A percentile compares a stretch with the other conserved stretches of the same genome.
Conservation (phyloP, 139 green algal species). For the Raphidocelis subcapitata region DNA sequence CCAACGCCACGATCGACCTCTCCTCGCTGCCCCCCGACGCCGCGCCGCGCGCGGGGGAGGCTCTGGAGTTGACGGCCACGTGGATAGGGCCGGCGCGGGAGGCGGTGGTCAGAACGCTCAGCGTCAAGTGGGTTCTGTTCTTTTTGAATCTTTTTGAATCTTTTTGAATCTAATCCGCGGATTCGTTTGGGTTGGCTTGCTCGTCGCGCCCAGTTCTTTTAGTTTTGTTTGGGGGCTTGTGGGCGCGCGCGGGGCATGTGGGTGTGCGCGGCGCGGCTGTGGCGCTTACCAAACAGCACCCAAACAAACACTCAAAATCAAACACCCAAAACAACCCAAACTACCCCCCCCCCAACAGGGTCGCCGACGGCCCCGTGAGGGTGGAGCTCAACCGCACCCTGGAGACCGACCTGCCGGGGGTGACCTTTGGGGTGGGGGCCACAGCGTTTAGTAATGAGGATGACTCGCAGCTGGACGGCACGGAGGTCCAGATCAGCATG, state of each 20-base stretch:
- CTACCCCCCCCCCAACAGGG: conserved; percentile 2
- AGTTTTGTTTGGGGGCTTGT: neutral
- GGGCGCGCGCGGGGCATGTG: no score
- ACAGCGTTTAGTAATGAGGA: conserved; percentile 36
- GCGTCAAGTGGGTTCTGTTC: conserved; percentile 27
- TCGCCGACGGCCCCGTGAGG: conserved; percentile 27
- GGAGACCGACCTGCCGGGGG: conserved; percentile 26
- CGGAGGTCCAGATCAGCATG: neutral
- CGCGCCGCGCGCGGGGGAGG: conserved; percentile 14
- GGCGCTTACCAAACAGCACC: neutral
- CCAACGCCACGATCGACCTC: conserved; percentile 20
- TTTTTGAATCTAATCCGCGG: neutral
- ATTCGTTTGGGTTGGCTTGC: neutral
- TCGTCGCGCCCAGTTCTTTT: neutral
- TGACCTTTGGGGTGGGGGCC: conserved; percentile 27
- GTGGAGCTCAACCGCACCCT: conserved; percentile 25
- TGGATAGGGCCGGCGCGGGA: conserved; percentile 52
- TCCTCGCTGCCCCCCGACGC: conserved; percentile 18
- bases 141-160: neutral
- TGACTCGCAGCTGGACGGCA: conserved; percentile 12
- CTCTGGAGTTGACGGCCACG: conserved; percentile 14
- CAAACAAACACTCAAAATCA: neutral
- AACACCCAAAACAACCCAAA: no score
- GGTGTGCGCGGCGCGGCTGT: no score
- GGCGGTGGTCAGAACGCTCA: conserved; percentile 11